Base-by-base conservation (phyloP, 371 early-diverging fungal genomes). In the Mortierella sp. region DNA sequence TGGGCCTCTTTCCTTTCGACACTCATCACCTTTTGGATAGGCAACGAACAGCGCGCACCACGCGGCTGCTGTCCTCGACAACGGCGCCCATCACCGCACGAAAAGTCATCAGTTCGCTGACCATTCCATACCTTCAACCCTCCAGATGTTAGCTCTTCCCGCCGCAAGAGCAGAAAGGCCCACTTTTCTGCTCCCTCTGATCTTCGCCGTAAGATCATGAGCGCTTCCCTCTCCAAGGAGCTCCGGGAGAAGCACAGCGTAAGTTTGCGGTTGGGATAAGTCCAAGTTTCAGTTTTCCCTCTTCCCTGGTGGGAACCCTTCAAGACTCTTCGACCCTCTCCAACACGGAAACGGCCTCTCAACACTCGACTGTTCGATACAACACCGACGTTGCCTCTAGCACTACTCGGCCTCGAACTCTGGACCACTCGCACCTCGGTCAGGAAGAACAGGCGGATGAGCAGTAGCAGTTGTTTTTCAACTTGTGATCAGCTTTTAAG, bases 161-260 rank as follows among this genome's bases (percentile, higher is more conserved):
- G 96, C 92, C 93, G 98, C 91, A 98, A 98, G 96, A 92, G 94
- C 92, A 95, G 99, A 91, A 97, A 97, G 95, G 99, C 99, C 88
- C 99, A 99, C 95, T 98, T 99, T 95, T 87, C 96, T 80, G 99
- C 99, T 86, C 96, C 99, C 83, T 98, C 98, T 83, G 91, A 92
- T 92, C 91, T 95, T 86, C 96, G 99, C 88, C 95, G 97, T 89
- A 95, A 94, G 93, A 96, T 99, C 90, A 98, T 99, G 99, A 95
- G 96, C 90, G 94, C 98, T 78, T 88, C 95, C 88, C 95, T 99
- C 90, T 95, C 96, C 90, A 99, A 99, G 98, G 99, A 98, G 88
- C 95, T 99, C 88, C 94, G 98, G 88, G 97, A 96, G 90, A 97
- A 98, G 95, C 92, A 98, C 95, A 91, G 96, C 89, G 97, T 96